Conservation (phyloP, 208 protist species). For the Trypanosoma conorhini region DNA sequence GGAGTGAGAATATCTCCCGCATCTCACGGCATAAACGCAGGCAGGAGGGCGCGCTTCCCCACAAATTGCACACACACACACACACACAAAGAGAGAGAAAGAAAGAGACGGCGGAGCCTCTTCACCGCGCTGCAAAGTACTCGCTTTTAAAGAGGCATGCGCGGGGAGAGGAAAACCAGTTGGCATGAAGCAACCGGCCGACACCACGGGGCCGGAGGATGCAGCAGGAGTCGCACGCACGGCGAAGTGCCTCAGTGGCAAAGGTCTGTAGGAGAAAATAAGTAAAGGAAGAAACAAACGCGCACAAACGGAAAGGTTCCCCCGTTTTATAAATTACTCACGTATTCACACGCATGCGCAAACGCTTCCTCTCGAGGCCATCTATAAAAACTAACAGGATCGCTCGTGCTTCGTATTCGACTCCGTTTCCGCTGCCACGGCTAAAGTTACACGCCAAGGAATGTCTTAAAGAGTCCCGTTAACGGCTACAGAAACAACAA, state of each 20-base stretch:
- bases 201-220: neutral
- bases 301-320: too few species aligned
- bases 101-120: neutral
- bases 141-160: constrained; percentile 3
- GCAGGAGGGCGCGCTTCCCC: neutral
- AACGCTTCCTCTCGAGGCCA: too few species aligned
- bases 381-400: too few species aligned
- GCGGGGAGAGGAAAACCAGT: neutral
- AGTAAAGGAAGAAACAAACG: too few species aligned
- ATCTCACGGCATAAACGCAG: neutral
- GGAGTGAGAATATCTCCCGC: neutral
- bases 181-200: neutral
- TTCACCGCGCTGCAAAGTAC: neutral
- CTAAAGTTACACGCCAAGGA: too few species aligned
- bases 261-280: neutral
- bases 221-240: neutral
- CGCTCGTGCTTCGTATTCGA: too few species aligned
- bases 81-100: neutral
- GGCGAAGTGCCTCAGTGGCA: neutral
- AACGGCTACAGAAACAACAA: too few species aligned
- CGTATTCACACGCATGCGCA: too few species aligned
- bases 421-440: too few species aligned
- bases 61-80: neutral
- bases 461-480: too few species aligned
- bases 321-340: too few species aligned